These are phyloP conservation scores for Solanum pimpinellifolium DNA, from an alignment of 257 asterid genomes.

Conservation along the genomic window DNA sequence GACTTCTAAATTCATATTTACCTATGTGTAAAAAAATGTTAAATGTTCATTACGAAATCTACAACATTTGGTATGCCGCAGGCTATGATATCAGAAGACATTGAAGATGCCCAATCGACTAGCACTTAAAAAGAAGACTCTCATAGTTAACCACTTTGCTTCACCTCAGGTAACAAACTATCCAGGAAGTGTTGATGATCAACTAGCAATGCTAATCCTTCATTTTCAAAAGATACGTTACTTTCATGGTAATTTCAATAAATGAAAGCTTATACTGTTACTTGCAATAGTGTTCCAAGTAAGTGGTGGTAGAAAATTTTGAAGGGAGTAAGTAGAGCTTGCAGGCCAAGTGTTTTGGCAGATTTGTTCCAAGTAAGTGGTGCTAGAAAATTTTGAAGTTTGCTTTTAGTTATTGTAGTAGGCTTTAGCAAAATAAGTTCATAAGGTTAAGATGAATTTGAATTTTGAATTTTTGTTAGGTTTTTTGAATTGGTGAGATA, in stretches of 20 bases:
- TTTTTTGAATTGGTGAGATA: no score
- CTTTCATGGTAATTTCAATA: background rate
- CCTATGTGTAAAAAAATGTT: background rate
- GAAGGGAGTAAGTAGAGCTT: background rate
- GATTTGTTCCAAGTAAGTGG: background rate
- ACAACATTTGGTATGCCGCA: background rate
- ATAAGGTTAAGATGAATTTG: no score
- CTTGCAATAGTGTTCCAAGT: no score
- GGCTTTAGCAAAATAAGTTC: no score
- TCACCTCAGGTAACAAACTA: slow-evolving; percentile 28
- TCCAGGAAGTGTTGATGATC: background rate
- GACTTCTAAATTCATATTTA: background rate
- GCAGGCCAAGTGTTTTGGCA: background rate
- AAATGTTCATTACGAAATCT: background rate
- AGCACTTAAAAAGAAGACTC: background rate
- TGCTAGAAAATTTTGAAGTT: background rate
- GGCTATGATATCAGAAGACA: background rate
- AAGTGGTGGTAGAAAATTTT: no score
- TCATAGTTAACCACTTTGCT: slow-evolving; percentile 23
- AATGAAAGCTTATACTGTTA: background rate
- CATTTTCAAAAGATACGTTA: background rate
- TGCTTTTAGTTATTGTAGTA: no score
- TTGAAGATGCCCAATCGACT: background rate
- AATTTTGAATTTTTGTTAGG: no score
- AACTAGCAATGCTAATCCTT: background rate